Percentiles rank a stretch among this genome's conserved stretches.
Conservation (phyloP, 31 red algal species). For the Porphyra umbilicalis region DNA sequence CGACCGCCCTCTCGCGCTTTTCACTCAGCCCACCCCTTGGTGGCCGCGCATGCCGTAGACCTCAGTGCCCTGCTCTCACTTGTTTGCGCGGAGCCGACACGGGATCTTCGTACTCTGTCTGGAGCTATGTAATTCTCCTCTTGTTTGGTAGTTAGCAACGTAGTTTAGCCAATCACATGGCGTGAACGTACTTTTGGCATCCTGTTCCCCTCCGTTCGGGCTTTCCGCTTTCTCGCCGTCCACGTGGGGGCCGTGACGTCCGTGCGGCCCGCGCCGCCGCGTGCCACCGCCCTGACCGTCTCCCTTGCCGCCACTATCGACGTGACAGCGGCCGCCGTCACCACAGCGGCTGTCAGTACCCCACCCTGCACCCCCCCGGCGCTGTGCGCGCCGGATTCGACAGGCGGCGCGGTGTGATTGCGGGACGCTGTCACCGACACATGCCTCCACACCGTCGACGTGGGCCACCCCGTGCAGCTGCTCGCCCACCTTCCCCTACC, state of each 20-base stretch:
- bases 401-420: constrained; percentile 60
- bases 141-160: too few relatives aligned
- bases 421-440: constrained; percentile 45
- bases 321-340: background rate
- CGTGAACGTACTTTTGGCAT: too few relatives aligned
- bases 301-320: constrained; percentile 10
- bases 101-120: too few relatives aligned
- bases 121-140: too few relatives aligned
- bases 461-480: constrained; percentile 26
- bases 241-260: constrained; percentile 22
- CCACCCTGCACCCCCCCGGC: background rate
- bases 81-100: too few relatives aligned
- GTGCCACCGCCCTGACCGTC: too few relatives aligned
- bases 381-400: constrained; percentile 30
- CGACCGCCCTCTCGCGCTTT: background rate
- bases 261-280: constrained; percentile 7
- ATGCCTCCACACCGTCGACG: constrained; percentile 36
- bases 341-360: background rate
- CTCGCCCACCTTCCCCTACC: background rate
- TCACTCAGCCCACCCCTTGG: constrained; percentile 1
- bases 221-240: constrained; percentile 18
- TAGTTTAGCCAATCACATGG: too few relatives aligned
- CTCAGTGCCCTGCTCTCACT: too few relatives aligned
- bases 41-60: too few relatives aligned
- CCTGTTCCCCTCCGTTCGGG: too few relatives aligned